Conservation (phyloP, 2,329 filamentous ascomycete species). For the Dothideomycetes sp. region DNA sequence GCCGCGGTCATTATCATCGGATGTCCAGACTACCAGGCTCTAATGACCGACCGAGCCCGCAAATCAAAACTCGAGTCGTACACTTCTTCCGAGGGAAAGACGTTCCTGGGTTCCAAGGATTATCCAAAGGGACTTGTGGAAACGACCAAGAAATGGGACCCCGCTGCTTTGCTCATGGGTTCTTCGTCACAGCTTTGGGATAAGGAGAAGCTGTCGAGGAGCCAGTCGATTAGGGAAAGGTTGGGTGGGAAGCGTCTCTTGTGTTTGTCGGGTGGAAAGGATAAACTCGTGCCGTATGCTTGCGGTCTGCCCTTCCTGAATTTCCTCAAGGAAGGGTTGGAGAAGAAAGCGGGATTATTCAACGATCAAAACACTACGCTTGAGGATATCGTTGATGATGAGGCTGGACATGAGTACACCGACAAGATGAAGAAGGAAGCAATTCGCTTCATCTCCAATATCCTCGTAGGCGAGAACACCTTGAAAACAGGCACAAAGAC, state of each 20-base stretch:
- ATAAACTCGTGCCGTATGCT: slow-evolving; percentile 63
- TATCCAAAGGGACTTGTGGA: slow-evolving; percentile 63
- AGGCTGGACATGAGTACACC: slow-evolving; percentile 61
- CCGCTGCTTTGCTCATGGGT: slow-evolving; percentile 60
- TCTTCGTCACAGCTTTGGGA: slow-evolving; percentile 33
- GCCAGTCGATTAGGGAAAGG: slow-evolving; percentile 21
- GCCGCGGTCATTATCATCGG: slow-evolving; percentile 75
- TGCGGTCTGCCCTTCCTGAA: slow-evolving; percentile 51
- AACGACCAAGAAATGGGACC: slow-evolving; percentile 59
- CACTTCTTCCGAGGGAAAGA: slow-evolving; percentile 45
- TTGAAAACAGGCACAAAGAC: slow-evolving; percentile 6
- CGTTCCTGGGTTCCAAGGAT: slow-evolving; percentile 67
- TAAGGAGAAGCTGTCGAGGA: slow-evolving; percentile 36
- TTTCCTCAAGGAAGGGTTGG: slow-evolving; percentile 48
- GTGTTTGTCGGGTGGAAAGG: slow-evolving; percentile 55
- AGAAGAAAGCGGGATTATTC: slow-evolving; percentile 40
- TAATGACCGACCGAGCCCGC: slow-evolving; percentile 72
- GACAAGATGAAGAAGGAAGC: slow-evolving; percentile 58
- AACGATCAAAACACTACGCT: slow-evolving; percentile 48
- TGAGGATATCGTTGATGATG: slow-evolving; percentile 59
- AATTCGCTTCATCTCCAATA: slow-evolving; percentile 49
- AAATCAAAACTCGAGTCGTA: slow-evolving; percentile 57
- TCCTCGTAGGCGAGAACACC: slow-evolving; percentile 24
- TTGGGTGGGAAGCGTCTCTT: slow-evolving; percentile 54
- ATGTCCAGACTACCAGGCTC: slow-evolving; percentile 74